Evolutionary conservation across 331 rosid species (phyloP).

Genomic region (Acacia pycnantha): DNA sequence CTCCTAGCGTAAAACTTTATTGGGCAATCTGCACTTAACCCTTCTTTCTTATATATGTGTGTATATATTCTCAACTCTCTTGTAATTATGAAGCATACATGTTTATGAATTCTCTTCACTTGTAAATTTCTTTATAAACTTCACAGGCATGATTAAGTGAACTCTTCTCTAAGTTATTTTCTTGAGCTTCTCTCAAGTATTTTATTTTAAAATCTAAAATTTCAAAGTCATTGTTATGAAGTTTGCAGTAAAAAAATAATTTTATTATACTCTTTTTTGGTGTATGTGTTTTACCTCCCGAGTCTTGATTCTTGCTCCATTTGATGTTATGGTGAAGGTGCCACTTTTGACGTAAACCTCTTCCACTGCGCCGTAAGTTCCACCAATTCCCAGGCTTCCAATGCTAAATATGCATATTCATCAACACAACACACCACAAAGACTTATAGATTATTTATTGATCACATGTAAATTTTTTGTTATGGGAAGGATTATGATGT

Average conservation of each 20-base stretch:
- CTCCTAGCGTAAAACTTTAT: too few relatives aligned
- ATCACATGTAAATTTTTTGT: background rate
- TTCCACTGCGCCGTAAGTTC: slow-evolving; percentile 21
- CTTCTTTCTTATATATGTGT: background rate
- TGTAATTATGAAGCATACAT: background rate
- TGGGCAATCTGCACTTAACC: too few relatives aligned
- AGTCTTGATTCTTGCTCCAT: slow-evolving; percentile 55
- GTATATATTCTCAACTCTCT: background rate
- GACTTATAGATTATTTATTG: background rate
- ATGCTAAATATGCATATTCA: slow-evolving; percentile 19
- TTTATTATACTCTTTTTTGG: background rate
- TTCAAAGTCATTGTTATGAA: background rate
- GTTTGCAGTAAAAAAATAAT: background rate
- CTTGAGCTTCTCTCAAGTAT: background rate
- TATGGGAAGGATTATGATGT: background rate
- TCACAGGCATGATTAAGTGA: background rate
- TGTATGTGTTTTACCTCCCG: background rate
- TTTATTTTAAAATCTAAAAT: too few relatives aligned
- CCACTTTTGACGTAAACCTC: slow-evolving; percentile 36
- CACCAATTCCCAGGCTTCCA: slow-evolving; percentile 39
- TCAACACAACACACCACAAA: background rate
- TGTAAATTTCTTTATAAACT: background rate
- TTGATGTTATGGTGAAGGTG: slow-evolving; percentile 21
- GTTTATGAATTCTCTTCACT: background rate
- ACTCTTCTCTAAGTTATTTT: background rate